Base-by-base conservation (phyloP, 306 rosid species). In the Calophaca sinica region DNA sequence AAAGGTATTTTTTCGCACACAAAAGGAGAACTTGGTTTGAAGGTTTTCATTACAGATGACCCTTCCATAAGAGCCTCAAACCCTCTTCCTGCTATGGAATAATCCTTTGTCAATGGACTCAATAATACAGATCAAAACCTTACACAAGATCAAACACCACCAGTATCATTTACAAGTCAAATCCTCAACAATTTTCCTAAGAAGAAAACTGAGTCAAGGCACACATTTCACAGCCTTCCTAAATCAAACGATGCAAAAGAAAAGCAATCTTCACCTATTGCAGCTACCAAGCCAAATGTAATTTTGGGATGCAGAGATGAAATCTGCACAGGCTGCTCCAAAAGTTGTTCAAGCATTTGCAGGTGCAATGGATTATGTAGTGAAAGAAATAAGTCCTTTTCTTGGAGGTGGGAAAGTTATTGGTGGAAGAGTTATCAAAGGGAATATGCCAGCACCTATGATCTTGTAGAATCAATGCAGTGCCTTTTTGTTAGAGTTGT, bases 1-100 rank as follows among this genome's bases (percentile, higher is more conserved):
- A 86, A 70, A 68, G 61, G 58, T 62, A 2, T 92, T 15, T 84
- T 90, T 9, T 90, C 96, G 0, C 88, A 89, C 2, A 72, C 83
- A 12, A 92, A 86, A 70, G 98, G 99, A 42, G 99, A 94, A 80
- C 91, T 94, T 80, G 97, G 99, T 72, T 85, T 94, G 77, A 92
- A 90, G 86, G 97, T 92, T 10, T 94, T 87, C 62, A 87, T 94
- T 2, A 89, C 88, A 3, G 84, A 90, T 78, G 89, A 94, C 63
- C 92, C 93, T 38, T 85, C 87, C 55, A 15, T 87, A 62, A 85
- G 74, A 81, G 71, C 93, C 55, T 94, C 96, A 57, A 84, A 78
- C 70, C 94, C 96, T 53, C 88, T 88, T 61, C 96, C 99, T 73
- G 86, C 91, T n/a, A 66, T 88, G 80, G 96, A 90, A 51, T 33